Percentiles rank a stretch among this genome's conserved stretches.
These are phyloP conservation scores for Claviceps sp. DNA, from an alignment of 2,329 filamentous ascomycete genomes.

Conservation along the genomic window DNA sequence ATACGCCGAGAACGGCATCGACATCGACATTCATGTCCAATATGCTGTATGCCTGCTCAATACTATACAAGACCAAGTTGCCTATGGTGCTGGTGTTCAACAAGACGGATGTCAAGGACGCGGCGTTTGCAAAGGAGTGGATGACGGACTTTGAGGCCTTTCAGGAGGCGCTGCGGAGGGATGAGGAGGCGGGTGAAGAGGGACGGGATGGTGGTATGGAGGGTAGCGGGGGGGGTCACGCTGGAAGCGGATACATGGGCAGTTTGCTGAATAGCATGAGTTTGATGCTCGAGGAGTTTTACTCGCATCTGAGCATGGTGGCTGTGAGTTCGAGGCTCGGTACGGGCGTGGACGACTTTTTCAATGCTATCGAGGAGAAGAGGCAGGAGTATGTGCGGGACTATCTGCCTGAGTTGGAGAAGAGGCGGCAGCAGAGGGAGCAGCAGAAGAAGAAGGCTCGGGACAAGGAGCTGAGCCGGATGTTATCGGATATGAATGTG, in stretches of 20 bases:
- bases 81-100: slow-evolving; percentile 99
- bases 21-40: slow-evolving; percentile 99
- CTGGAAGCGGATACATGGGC: slow-evolving; percentile 90
- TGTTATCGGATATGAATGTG: slow-evolving; percentile 83
- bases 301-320: slow-evolving; percentile 83
- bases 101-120: slow-evolving; percentile 92
- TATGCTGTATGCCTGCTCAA: slow-evolving; percentile 98
- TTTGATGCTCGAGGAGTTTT: slow-evolving; percentile 93
- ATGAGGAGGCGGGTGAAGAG: slow-evolving; percentile 67
- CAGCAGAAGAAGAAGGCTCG: slow-evolving; percentile 56
- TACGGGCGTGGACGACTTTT: slow-evolving; percentile 85
- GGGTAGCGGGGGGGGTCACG: slow-evolving; percentile 49
- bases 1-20: slow-evolving; percentile 83
- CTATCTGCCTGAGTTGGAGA: slow-evolving; percentile 84
- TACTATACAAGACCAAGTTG: slow-evolving; percentile 95
- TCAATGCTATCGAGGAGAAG: slow-evolving; percentile 77
- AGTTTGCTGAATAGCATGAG: slow-evolving; percentile 96
- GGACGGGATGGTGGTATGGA: slow-evolving; percentile 53
- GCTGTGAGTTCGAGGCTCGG: slow-evolving; percentile 89
- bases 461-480: slow-evolving; percentile 73
- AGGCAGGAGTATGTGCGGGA: slow-evolving; percentile 76
- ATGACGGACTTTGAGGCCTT: slow-evolving; percentile 99
- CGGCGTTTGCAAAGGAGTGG: slow-evolving; percentile 89
- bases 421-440: slow-evolving; percentile 60
- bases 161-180: slow-evolving; percentile 67